Conservation (phyloP, 305 asterid species). For the Salvia sclarea region DNA sequence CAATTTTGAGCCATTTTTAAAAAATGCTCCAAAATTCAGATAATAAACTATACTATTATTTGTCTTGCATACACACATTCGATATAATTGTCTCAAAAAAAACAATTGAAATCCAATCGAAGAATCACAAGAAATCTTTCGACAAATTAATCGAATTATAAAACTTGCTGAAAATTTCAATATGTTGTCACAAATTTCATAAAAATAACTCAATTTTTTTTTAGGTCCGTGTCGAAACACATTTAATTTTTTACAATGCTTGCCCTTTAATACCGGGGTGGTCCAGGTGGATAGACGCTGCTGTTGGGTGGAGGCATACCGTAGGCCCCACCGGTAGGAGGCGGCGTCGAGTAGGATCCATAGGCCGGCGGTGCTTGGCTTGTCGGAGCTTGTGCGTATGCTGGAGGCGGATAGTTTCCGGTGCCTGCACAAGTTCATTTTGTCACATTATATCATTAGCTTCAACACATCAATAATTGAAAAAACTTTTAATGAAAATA, state of each 20-base stretch:
- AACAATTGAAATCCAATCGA: background rate
- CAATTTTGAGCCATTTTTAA: too few species aligned
- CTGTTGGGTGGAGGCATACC: slow-evolving; percentile 30
- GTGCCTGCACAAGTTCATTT: slow-evolving; percentile 33
- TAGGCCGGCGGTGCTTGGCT: slow-evolving; percentile 35
- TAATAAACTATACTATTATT: too few species aligned
- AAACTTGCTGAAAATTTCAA: slow-evolving; percentile 1
- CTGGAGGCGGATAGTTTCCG: slow-evolving; percentile 31
- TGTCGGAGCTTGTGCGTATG: slow-evolving; percentile 25
- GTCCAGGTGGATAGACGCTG: slow-evolving; percentile 42
- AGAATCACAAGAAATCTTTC: background rate
- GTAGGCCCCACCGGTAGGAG: slow-evolving; percentile 34
- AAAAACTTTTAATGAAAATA: too few species aligned
- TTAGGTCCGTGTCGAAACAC: background rate
- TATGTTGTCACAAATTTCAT: slow-evolving; percentile 7
- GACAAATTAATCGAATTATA: slow-evolving; percentile 1
- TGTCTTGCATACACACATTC: too few species aligned
- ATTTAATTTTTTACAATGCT: background rate
- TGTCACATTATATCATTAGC: background rate
- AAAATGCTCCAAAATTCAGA: too few species aligned
- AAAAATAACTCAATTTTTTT: background rate
- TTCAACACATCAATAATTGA: background rate
- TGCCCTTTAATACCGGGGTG: slow-evolving; percentile 31
- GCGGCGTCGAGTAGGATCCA: slow-evolving; percentile 35
- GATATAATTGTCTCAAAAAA: too few species aligned